Evolutionary conservation across 208 protist species (phyloP).

Genomic region (Leishmania martiniquensis): DNA sequence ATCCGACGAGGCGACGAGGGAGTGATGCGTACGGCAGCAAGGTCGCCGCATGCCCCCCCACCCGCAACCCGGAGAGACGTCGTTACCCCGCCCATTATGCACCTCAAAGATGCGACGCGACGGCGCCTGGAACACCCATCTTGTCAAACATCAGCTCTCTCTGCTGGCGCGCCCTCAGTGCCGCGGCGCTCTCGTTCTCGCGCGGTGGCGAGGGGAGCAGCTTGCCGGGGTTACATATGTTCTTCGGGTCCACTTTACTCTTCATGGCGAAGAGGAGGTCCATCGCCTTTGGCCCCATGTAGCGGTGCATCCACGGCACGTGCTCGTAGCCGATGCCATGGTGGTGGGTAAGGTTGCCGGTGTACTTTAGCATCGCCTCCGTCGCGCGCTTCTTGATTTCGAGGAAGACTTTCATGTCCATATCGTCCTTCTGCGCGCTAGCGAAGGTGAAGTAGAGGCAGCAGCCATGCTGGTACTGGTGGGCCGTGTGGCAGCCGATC

Average conservation of each 20-base stretch:
- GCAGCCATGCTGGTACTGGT: constrained; percentile 93
- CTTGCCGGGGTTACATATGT: constrained; percentile 93
- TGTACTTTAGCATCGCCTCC: constrained; percentile 87
- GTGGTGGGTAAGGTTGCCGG: constrained; percentile 90
- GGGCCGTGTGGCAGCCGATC: constrained; percentile 93
- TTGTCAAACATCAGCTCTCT: constrained; percentile 92
- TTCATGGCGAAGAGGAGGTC: constrained; percentile 82
- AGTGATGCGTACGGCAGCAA: background rate
- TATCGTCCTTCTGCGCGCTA: constrained; percentile 80
- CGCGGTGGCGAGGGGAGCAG: constrained; percentile 67
- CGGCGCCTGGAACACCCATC: constrained; percentile 81
- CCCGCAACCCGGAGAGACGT: background rate
- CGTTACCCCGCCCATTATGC: background rate
- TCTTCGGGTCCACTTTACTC: constrained; percentile 84
- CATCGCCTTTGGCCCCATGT: constrained; percentile 70
- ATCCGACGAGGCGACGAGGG: background rate
- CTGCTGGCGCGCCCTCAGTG: constrained; percentile 46
- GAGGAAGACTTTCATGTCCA: constrained; percentile 91
- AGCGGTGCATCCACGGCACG: constrained; percentile 92
- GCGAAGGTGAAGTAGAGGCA: constrained; percentile 95
- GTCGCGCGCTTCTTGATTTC: constrained; percentile 87
- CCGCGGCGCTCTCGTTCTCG: constrained; percentile 44
- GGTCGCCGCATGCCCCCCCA: background rate
- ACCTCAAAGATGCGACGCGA: constrained; percentile 49
- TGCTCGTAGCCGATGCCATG: constrained; percentile 94